Conservation (phyloP, 2,329 filamentous ascomycete species). For the Verticillium albo-atrum region DNA sequence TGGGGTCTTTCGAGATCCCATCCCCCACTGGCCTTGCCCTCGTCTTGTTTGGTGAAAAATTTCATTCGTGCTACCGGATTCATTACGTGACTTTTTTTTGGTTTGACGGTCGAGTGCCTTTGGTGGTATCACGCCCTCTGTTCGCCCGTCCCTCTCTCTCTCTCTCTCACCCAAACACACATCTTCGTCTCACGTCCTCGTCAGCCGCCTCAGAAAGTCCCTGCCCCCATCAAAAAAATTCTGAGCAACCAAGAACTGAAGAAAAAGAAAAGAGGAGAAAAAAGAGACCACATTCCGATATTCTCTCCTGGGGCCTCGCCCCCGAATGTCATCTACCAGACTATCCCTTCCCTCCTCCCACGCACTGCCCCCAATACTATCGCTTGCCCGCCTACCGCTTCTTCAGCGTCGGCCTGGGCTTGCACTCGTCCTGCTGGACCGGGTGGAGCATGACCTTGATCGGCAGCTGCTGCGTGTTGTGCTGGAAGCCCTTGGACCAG, state of each 20-base stretch:
- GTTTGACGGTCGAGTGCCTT: background rate
- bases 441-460: constrained; percentile 86
- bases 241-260: background rate
- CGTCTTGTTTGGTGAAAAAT: background rate
- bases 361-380: too few relatives aligned
- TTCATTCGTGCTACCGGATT: background rate
- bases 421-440: constrained; percentile 59
- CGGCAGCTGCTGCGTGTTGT: constrained; percentile 69
- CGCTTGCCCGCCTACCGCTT: too few relatives aligned
- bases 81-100: background rate
- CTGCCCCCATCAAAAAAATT: background rate
- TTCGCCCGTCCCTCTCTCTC: background rate
- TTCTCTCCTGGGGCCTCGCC: too few relatives aligned
- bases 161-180: background rate
- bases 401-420: constrained; percentile 55
- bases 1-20: background rate
- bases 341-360: too few relatives aligned
- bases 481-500: constrained; percentile 94
- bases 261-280: too few relatives aligned
- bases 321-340: too few relatives aligned
- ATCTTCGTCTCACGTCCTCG: background rate
- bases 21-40: background rate
- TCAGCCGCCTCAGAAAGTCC: background rate
- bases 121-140: background rate
- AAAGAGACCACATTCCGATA: too few relatives aligned